phyloP scores from a whole-genome alignment of 2,329 filamentous ascomycete species.

The Neurospora sp. region DNA sequence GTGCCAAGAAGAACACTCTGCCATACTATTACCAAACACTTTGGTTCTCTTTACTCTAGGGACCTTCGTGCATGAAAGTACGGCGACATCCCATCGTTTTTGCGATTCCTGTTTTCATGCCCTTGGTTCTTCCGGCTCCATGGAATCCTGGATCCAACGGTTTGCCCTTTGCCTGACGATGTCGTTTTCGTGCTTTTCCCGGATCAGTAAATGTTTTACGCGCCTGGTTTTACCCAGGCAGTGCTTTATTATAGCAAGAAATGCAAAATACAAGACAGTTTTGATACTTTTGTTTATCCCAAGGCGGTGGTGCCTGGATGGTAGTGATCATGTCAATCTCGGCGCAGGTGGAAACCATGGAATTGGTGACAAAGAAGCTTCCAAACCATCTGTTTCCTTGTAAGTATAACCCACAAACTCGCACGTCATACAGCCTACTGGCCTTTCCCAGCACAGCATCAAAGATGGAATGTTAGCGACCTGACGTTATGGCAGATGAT shows the following conservation, averaged over 20 bases:
- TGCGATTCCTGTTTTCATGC: not conserved
- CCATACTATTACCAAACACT: slow-evolving; percentile 51
- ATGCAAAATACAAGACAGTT: not conserved
- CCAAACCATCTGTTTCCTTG: not conserved
- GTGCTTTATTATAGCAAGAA: not conserved
- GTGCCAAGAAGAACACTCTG: slow-evolving; percentile 41
- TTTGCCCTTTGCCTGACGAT: not conserved
- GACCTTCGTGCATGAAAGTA: slow-evolving; percentile 46
- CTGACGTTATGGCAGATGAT: not conserved
- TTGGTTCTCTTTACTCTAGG: slow-evolving; percentile 26
- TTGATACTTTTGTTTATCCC: not conserved
- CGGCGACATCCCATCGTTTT: slow-evolving; percentile 30
- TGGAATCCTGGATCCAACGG: not conserved
- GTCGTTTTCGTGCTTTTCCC: not conserved
- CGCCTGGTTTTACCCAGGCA: not conserved
- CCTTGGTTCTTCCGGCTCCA: not conserved
- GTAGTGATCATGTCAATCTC: not conserved
- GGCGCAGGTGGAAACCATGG: not conserved
- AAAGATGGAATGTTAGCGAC: not conserved
- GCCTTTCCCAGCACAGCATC: not conserved
- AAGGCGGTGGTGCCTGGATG: not conserved
- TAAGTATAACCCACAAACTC: not conserved
- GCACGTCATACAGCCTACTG: not conserved
- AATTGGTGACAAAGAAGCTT: not conserved
- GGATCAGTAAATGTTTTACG: not conserved